Evolutionary conservation across 2,329 filamentous ascomycete genomes (phyloP), one percentile per base, ranked within the genome.

Genomic region (Colletotrichum sp.): DNA sequence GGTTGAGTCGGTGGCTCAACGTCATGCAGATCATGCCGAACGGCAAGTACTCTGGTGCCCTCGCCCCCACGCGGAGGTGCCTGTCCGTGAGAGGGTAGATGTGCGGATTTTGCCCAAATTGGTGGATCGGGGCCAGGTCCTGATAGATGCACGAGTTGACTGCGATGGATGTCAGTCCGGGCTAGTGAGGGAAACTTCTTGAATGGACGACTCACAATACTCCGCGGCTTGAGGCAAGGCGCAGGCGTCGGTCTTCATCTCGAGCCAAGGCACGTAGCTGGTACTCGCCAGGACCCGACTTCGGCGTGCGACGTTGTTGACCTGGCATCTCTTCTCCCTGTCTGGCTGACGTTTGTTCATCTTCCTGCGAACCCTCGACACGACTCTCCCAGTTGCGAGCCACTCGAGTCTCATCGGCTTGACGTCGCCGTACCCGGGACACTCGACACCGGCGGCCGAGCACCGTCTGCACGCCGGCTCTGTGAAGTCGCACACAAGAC

Each of bases 1-100:
- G 79, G 76, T 83, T 84, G 24, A 84, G 80, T 55, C 81, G 80
- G 66, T 85, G 83, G 38, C 79, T 82, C 16, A 85, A 65, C 6
- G 79, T 77, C 78, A 83, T 80, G 71, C 82, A 83, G 38, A 83
- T 70, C 12, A 83, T 77, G n/a, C 78, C 78, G 30, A 67, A 55
- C 32, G 32, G 48, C 6, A 72, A 18, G 21, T 67, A 61, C 10
- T 66, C 62, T 8, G 70, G 70, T 16, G 18, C 18, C 52, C 26
- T 48, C 16, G 62, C 52, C 15, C 32, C 70, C 15, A 62, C 32
- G 12, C 48, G 62, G 36, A 72, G 24, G 43, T 72, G 62, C 15
- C 12, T 67, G 5, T 32, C 71, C 3, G 80, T 79, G 61, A 84
- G 76, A 4, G 55, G 68, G 67, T 81, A 82, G 56, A 83, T 67